Conservation (phyloP, 768 basidiomycete species). For the Serendipita sp. region DNA sequence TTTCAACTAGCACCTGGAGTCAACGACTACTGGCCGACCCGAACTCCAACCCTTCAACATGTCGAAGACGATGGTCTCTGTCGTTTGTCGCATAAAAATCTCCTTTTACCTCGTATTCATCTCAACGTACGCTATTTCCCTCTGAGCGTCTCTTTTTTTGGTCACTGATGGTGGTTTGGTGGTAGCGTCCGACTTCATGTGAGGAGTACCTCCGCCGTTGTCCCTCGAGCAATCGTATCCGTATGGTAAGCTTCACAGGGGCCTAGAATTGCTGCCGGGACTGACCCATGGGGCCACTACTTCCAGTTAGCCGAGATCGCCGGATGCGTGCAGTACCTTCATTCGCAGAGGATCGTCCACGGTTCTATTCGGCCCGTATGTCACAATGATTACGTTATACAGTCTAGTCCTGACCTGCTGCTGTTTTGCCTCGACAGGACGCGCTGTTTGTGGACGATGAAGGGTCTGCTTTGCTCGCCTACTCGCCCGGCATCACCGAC, state of each 20-base stretch:
- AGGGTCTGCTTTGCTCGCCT: background rate
- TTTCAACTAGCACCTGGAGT: no score
- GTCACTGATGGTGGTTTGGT: no score
- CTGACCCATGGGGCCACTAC: background rate
- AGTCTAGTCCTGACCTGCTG: background rate
- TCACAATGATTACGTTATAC: background rate
- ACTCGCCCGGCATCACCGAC: background rate
- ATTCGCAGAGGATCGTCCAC: background rate
- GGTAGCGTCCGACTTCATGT: no score
- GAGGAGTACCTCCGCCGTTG: no score
- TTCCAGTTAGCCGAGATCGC: conserved; percentile 3
- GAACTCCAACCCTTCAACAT: no score
- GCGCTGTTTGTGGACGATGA: conserved; percentile 1
- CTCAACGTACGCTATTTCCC: no score
- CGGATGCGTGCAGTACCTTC: background rate
- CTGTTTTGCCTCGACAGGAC: background rate
- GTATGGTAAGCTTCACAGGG: background rate
- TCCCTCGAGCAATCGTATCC: background rate
- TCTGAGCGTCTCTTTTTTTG: no score
- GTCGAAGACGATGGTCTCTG: no score
- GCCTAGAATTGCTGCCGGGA: background rate
- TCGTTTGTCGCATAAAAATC: no score
- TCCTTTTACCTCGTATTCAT: no score
- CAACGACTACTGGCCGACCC: no score
- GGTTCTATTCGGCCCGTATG: conserved; percentile 2